Percentiles rank a stretch among this genome's conserved stretches.
These are phyloP conservation scores for Agrocybe praecox DNA, from an alignment of 768 basidiomycete species.

Conservation along the genomic window DNA sequence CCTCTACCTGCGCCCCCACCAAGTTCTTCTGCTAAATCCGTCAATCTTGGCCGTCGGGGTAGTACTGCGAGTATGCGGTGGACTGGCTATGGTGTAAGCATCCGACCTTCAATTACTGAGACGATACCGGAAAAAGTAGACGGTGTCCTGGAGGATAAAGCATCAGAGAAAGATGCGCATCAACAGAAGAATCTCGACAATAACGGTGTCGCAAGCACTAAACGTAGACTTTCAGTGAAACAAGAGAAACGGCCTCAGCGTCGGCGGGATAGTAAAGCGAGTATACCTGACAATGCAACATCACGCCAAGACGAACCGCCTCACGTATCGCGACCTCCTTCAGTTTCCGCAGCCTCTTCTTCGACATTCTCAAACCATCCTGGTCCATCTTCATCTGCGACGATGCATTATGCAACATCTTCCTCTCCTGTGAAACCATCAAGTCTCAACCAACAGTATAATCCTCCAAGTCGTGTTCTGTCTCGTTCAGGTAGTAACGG, in stretches of 20 bases:
- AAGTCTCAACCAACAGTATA: not conserved
- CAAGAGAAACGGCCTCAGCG: conserved; percentile 15
- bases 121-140: conserved; percentile 39
- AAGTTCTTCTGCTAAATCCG: conserved; percentile 29
- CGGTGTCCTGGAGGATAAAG: conserved; percentile 18
- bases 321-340: conserved; percentile 5
- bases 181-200: too few relatives aligned
- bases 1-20: conserved; percentile 11
- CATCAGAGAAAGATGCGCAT: not conserved
- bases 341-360: not conserved
- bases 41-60: conserved; percentile 43
- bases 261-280: conserved; percentile 23
- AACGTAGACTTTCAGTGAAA: conserved; percentile 16
- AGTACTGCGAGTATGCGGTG: conserved; percentile 55
- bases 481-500: conserved; percentile 5
- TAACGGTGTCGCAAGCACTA: conserved; percentile 10
- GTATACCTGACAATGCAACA: conserved; percentile 9
- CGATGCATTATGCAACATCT: conserved; percentile 26
- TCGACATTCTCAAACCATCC: not conserved
- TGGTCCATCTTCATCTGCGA: conserved; percentile 19
- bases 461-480: conserved; percentile 14
- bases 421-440: conserved; percentile 13
- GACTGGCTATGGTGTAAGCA: conserved; percentile 36
- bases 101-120: conserved; percentile 41
- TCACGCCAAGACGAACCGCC: conserved; percentile 2